Evolutionary conservation across 1,139 yeast genomes (phyloP), one percentile per base, ranked within the genome.

Genomic region (Starmera stellimalicola): DNA sequence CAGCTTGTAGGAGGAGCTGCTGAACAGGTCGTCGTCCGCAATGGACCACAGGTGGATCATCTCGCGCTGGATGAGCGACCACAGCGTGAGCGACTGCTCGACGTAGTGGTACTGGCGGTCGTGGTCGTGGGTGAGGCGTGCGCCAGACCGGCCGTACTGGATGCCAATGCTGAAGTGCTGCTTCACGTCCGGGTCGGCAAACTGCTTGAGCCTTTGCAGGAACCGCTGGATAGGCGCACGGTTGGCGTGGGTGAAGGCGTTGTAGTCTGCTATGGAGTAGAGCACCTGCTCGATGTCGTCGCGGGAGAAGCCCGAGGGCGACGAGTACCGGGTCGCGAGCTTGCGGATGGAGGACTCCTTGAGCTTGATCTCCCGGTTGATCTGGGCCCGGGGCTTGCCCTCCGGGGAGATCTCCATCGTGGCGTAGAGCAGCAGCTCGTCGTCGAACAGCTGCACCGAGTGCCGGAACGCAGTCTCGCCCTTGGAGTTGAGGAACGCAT

Each of bases 1-100:
- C 26, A 79, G 57, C 40, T 67, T 64, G 48, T 80, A 79, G 16
- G 60, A 57, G 16, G 57, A 50, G 2, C 74, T 68, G 42, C 62
- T 62, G 42, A 75, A 68, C 33, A 79, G 55, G 50, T 80, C 88
- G 26, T 68, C 68, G 48, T 79, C 91, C 0, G 87, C 84, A 29
- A 76, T 64, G 30, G 72, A 73, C 87, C 88, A 79, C 17, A 79
- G 55, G 54, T 68, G 70, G 42, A 78, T 73, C 79, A 79, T 76
- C 43, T 79, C 84, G 32, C 79, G 60, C 73, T 77, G 80, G 38
- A 79, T 77, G 35, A 73, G 65, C 1, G 82, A 73, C 91, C 91
- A 79, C 37, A 79, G 55, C 14, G 75, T 71, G 33, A 79, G 54
- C 1, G 87, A 78, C 50, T 80, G 91, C 36, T 71, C 66, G 14